Evolutionary conservation across 2,329 filamentous ascomycete genomes (phyloP).

Genomic region (Cytospora piceae): DNA sequence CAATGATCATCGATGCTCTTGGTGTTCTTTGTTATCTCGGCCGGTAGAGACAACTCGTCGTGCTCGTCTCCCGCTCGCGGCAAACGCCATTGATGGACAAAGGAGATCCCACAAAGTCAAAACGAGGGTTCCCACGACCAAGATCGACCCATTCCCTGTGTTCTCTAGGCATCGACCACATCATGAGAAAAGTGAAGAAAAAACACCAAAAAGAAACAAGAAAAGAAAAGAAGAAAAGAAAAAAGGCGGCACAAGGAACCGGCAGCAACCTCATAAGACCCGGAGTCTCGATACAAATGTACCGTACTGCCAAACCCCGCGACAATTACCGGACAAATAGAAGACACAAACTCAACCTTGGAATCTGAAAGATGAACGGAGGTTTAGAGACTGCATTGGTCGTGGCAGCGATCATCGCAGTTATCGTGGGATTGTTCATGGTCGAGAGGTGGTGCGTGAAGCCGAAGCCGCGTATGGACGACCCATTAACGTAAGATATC

Average conservation of each 20-base stretch:
- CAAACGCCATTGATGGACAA: neutral
- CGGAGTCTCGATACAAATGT: neutral
- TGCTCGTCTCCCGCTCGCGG: neutral
- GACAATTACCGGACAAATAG: neutral
- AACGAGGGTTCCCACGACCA: neutral
- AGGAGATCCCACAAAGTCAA: neutral
- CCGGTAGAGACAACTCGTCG: neutral
- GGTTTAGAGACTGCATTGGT: neutral
- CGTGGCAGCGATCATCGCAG: neutral
- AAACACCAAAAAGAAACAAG: too few relatives aligned
- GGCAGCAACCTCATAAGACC: neutral
- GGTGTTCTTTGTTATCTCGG: neutral
- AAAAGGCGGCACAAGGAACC: neutral
- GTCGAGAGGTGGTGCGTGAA: conserved; percentile 10
- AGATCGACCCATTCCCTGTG: neutral
- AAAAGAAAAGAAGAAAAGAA: too few relatives aligned
- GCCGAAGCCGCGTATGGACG: conserved; percentile 1
- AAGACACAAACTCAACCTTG: neutral
- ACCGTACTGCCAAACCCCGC: neutral
- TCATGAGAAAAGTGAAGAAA: neutral
- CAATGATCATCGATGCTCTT: neutral
- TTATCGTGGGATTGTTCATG: conserved; percentile 4
- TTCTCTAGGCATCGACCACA: neutral
- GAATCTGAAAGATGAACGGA: neutral
- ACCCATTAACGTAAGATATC: conserved; percentile 7